phyloP scores from a whole-genome alignment of 768 basidiomycete genomes.

The Trametes cinnabarina region DNA sequence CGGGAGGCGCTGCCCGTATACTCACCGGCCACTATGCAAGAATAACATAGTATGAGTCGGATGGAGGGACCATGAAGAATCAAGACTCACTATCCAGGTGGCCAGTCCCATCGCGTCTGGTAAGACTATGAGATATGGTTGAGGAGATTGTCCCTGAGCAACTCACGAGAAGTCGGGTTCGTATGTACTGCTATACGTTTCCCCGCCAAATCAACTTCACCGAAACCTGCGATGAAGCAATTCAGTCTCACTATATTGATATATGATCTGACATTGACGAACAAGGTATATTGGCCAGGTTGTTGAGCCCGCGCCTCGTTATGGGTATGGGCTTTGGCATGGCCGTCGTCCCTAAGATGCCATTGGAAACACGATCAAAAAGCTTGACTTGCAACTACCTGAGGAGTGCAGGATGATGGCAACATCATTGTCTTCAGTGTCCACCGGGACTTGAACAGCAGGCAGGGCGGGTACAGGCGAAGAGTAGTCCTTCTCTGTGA shows the following conservation, averaged over 20 bases:
- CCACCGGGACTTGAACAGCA: neutral
- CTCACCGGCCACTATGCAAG: neutral
- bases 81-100: neutral
- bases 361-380: neutral
- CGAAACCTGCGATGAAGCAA: neutral
- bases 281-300: constrained; percentile 17
- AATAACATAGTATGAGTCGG: neutral
- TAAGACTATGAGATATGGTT: neutral
- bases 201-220: constrained; percentile 16
- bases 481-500: neutral
- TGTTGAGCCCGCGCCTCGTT: neutral
- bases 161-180: constrained; percentile 25
- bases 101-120: constrained; percentile 5
- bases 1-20: neutral
- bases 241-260: neutral
- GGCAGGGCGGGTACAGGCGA: too few species aligned
- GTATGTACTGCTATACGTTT: constrained; percentile 19
- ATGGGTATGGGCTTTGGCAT: constrained; percentile 13
- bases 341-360: constrained; percentile 10
- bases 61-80: neutral
- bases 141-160: neutral
- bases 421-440: neutral
- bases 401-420: constrained; percentile 4
- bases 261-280: too few species aligned
- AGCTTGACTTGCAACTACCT: neutral